These are phyloP conservation scores for Elsinoe ampelina DNA, from an alignment of 2,329 filamentous ascomycete species.

Conservation along the genomic window DNA sequence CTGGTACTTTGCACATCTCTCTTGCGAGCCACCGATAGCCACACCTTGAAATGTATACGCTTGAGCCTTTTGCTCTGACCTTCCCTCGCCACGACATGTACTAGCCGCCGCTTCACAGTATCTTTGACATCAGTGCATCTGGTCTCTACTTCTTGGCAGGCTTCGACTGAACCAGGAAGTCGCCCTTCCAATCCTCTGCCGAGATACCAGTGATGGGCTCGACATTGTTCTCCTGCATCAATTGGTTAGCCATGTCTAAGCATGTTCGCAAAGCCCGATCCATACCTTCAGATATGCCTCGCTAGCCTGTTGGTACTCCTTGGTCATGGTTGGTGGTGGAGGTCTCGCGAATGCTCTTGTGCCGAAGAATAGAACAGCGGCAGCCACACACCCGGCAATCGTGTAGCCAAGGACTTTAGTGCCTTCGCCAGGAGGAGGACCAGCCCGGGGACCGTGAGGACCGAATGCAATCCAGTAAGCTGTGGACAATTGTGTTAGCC, in stretches of 20 bases:
- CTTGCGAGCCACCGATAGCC: background rate
- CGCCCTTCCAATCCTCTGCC: constrained; percentile 67
- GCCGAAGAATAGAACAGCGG: constrained; percentile 60
- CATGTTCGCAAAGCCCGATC: too few species aligned
- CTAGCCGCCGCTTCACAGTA: background rate
- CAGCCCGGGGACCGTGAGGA: constrained; percentile 83
- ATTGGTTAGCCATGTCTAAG: constrained; percentile 11
- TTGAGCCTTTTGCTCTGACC: background rate
- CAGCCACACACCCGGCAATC: constrained; percentile 55
- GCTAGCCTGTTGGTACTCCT: constrained; percentile 90
- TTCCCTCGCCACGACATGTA: background rate
- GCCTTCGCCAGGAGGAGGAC: constrained; percentile 73
- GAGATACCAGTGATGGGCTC: constrained; percentile 81
- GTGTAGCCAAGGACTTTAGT: constrained; percentile 70
- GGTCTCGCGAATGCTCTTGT: constrained; percentile 65
- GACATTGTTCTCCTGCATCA: constrained; percentile 62
- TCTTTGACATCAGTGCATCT: constrained; percentile 12
- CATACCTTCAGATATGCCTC: constrained; percentile 91
- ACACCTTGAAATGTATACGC: background rate
- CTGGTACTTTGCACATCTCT: constrained; percentile 5
- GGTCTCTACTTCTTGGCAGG: constrained; percentile 9
- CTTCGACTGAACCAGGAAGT: constrained; percentile 57
- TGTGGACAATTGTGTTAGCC: constrained; percentile 34
- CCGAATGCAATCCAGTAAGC: constrained; percentile 99
- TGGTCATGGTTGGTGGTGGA: constrained; percentile 78